phyloP scores from a whole-genome alignment of 1,284 basidiomycete genomes.

The Apiotrichum montevideense region DNA sequence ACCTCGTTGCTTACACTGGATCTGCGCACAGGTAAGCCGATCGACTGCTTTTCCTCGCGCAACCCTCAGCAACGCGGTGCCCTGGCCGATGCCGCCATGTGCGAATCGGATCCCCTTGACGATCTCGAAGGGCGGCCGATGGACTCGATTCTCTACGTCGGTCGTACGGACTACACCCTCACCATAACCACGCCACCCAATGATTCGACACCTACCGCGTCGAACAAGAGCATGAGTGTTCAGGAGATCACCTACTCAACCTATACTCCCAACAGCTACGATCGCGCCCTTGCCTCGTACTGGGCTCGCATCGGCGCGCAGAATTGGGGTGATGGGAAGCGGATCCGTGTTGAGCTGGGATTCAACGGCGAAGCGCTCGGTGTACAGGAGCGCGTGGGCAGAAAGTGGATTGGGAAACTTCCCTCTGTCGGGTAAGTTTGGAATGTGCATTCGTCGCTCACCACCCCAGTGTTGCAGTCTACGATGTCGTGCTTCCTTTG shows the following conservation, averaged over 20 bases:
- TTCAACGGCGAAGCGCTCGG: constrained; percentile 43
- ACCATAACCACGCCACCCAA: constrained; percentile 28
- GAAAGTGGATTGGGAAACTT: constrained; percentile 35
- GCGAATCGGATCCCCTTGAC: constrained; percentile 36
- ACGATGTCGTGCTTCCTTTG: constrained; percentile 42
- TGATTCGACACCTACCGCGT: not conserved
- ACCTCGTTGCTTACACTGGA: constrained; percentile 45
- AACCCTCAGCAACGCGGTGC: constrained; percentile 12
- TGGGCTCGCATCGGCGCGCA: constrained; percentile 34
- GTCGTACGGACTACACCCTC: constrained; percentile 42
- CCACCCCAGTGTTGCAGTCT: constrained; percentile 38
- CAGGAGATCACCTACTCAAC: constrained; percentile 44
- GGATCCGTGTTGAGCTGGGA: constrained; percentile 40
- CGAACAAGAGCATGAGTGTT: constrained; percentile 16
- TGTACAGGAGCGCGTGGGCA: constrained; percentile 34
- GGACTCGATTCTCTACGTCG: constrained; percentile 37
- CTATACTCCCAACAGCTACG: constrained; percentile 43
- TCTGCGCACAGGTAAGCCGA: constrained; percentile 40
- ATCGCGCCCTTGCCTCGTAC: constrained; percentile 41
- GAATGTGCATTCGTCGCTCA: not conserved
- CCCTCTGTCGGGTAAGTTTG: constrained; percentile 39
- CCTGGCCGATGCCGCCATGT: constrained; percentile 4
- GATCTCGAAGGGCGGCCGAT: constrained; percentile 34
- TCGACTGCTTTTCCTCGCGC: constrained; percentile 37
- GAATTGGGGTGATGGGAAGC: constrained; percentile 17